Evolutionary conservation across 192 early-diverging fungal genomes (phyloP).

Genomic region (Backusella morwellensis): DNA sequence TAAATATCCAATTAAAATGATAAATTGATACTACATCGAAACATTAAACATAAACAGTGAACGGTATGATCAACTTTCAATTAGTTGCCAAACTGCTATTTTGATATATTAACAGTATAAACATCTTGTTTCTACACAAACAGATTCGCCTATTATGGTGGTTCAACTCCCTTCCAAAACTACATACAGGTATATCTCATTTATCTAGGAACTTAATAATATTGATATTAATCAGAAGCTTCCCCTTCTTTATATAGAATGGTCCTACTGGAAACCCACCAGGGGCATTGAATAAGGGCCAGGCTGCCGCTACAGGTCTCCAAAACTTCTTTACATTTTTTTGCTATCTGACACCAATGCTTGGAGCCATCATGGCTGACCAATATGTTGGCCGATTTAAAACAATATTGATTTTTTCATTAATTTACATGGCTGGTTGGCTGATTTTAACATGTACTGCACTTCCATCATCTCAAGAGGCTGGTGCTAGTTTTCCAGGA

Average conservation of each 20-base stretch:
- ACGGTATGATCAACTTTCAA: background rate
- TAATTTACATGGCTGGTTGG: conserved; percentile 65
- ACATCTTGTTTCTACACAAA: background rate
- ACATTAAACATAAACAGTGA: conserved; percentile 5
- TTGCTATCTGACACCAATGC: conserved; percentile 58
- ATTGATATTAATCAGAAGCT: too few species aligned
- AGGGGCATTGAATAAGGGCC: conserved; percentile 52
- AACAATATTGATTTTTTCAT: conserved; percentile 63
- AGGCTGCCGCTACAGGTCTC: conserved; percentile 53
- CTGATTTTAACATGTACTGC: conserved; percentile 61
- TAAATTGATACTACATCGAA: background rate
- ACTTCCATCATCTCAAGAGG: conserved; percentile 46
- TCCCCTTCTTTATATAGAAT: background rate
- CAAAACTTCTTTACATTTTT: conserved; percentile 62
- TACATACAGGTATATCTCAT: conserved; percentile 41
- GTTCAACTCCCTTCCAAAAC: conserved; percentile 59
- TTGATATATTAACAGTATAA: background rate
- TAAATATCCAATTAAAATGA: background rate
- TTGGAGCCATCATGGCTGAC: conserved; percentile 58
- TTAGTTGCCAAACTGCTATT: background rate
- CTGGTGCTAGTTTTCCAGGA: conserved; percentile 59
- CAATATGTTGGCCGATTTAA: conserved; percentile 69
- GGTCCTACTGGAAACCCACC: conserved; percentile 28
- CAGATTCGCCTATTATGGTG: conserved; percentile 62
- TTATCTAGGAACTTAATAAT: background rate